phyloP scores from a whole-genome alignment of 441 rosid genomes.

The Arabidopsis hybrid region DNA sequence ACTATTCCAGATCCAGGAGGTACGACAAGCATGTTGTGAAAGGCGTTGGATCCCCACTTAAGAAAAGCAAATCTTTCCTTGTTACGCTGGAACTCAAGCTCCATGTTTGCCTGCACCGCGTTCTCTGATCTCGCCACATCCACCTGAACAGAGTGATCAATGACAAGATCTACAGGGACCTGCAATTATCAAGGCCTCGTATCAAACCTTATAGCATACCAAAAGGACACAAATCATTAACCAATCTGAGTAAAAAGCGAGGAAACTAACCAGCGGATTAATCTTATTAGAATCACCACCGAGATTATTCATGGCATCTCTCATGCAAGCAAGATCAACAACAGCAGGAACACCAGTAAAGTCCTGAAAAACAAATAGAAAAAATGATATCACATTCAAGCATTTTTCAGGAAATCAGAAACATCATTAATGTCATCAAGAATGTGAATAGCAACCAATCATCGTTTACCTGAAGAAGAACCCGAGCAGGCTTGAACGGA shows the following conservation, averaged over 20 bases:
- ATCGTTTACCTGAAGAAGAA: neutral
- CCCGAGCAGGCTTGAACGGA: constrained; percentile 4
- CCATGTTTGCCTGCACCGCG: constrained; percentile 82
- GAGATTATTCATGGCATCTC: constrained; percentile 4
- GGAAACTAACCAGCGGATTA: constrained; percentile 5
- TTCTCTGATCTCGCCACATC: constrained; percentile 78
- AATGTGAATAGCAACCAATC: neutral
- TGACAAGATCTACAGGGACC: constrained; percentile 67
- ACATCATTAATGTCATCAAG: neutral
- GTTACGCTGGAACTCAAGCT: constrained; percentile 71
- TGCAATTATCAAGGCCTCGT: neutral
- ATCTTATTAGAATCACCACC: constrained; percentile 9
- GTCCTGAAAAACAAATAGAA: neutral
- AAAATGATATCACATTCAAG: too few relatives aligned
- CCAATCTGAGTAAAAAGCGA: neutral
- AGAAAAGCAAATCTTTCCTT: constrained; percentile 70
- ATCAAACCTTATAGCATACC: neutral
- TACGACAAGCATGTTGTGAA: constrained; percentile 77
- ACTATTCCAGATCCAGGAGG: constrained; percentile 87
- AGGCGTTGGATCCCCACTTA: constrained; percentile 51
- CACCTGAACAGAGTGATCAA: constrained; percentile 81
- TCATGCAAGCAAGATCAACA: constrained; percentile 13
- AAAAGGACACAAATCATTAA: neutral
- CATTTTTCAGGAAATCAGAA: neutral
- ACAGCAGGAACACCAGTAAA: neutral